Base-by-base conservation (phyloP, 371 early-diverging fungal genomes). In the Mucor mucedo region DNA sequence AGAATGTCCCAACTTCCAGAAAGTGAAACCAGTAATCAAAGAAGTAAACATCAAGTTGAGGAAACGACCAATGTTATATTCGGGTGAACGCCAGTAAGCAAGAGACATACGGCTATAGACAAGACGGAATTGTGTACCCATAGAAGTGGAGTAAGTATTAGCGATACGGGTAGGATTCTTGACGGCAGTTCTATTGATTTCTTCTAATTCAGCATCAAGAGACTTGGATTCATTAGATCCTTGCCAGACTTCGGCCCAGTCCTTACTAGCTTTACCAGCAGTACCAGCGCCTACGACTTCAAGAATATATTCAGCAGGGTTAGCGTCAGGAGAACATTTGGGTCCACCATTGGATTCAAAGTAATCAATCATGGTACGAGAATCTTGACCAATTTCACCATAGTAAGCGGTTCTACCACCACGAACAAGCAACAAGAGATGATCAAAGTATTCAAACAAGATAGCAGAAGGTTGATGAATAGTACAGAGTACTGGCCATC, bases 391-490 rank as follows among this genome's bases (percentile, higher is more conserved):
- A 13, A 88, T 69, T 40, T 85, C 84, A 52, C 89, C 89, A 75
- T 83, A 84, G 70, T 89, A 88, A 16, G 78, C 74, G 7, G 72
- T 67, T 11, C 58, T 44, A 33, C 88, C 90, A 87, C 91, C 91
- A 27, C 87, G 84, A 6, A 87, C 90, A 16, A 92, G 77, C 2
- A 92, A 73, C 29, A 92, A 65, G 5, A 89, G 69, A 16, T 83
- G 78, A 68, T 89, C 88, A 63, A 88, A 89, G 39, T 82, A 77
- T 62, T 78, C 77, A 66, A 88, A 89, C 42, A 89, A 73, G 45
- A 82, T 58, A 10, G 85, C 73, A 27, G 82, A 82, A 29, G 90
- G 90, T 64, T 88, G 90, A 68, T 89, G 90, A 55, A 84, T 85
- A 5, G 87, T 86, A 67, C 80, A 82, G 29, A 87, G 63, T 11